Percentiles rank a stretch among this genome's conserved stretches.
Evolutionary conservation across 164 flowering plant genomes (phyloP).

Genomic region (Liriodendron chinense): DNA sequence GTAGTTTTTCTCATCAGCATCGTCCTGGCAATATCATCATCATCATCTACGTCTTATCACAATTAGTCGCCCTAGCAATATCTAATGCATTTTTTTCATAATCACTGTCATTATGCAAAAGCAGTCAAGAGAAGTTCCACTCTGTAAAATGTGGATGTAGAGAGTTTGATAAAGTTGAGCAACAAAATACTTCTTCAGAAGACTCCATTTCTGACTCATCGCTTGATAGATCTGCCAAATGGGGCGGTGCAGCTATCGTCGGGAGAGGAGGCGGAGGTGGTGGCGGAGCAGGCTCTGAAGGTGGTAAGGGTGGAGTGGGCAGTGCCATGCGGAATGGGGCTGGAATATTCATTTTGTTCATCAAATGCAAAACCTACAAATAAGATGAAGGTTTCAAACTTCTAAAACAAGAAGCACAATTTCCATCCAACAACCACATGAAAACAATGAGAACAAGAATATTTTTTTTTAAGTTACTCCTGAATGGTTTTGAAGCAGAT

Average conservation of each 20-base stretch:
- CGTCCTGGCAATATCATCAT: constrained; percentile 28
- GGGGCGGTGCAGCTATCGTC: constrained; percentile 32
- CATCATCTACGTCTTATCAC: background rate
- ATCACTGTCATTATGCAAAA: background rate
- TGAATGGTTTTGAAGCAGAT: background rate
- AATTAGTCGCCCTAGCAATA: background rate
- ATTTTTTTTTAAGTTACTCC: background rate
- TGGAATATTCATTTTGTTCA: constrained; percentile 99
- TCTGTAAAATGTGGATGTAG: background rate
- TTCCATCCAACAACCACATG: background rate
- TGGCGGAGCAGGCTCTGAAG: constrained; percentile 49
- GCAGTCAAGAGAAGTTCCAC: background rate
- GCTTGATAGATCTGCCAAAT: constrained; percentile 54
- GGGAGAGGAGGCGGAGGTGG: constrained; percentile 37
- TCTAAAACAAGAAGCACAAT: background rate
- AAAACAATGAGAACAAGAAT: background rate
- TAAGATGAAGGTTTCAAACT: background rate
- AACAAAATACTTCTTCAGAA: constrained; percentile 68
- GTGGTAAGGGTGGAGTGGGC: constrained; percentile 89
- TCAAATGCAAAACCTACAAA: constrained; percentile 87
- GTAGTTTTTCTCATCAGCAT: constrained; percentile 24
- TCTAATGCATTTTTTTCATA: background rate
- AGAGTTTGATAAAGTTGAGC: background rate
- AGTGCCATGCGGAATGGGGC: constrained; percentile 93
- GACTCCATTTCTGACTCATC: constrained; percentile 91